Conservation (phyloP, 2,329 filamentous ascomycete genomes). For the Massarina eburnea region DNA sequence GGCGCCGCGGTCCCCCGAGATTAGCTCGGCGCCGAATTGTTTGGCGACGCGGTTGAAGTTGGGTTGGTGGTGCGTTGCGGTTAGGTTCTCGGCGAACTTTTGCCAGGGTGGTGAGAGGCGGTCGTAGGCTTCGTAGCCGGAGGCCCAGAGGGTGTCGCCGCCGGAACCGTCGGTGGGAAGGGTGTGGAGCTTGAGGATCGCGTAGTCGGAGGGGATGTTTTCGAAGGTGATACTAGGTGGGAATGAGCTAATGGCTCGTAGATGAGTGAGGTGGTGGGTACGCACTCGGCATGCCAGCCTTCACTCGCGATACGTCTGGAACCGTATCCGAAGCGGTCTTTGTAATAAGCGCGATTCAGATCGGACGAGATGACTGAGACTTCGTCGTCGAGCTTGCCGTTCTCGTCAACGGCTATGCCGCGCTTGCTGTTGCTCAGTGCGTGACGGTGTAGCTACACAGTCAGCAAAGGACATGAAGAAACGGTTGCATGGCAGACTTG, state of each 20-base stretch:
- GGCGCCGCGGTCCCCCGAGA: slow-evolving; percentile 21
- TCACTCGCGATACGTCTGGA: slow-evolving; percentile 5
- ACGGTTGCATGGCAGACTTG: slow-evolving; percentile 47
- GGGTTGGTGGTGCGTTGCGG: slow-evolving; percentile 25
- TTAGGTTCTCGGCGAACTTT: slow-evolving; percentile 25
- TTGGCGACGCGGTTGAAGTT: slow-evolving; percentile 19
- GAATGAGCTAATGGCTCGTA: slow-evolving; percentile 20
- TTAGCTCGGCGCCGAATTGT: slow-evolving; percentile 9
- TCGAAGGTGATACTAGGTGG: slow-evolving; percentile 65
- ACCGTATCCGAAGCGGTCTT: slow-evolving; percentile 37
- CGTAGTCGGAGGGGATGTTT: slow-evolving; percentile 50
- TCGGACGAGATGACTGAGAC: slow-evolving; percentile 54
- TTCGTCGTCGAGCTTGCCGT: slow-evolving; percentile 51
- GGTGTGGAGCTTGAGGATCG: slow-evolving; percentile 21
- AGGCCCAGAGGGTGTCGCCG: slow-evolving; percentile 48
- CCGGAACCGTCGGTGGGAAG: slow-evolving; percentile 27
- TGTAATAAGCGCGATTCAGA: slow-evolving; percentile 11
- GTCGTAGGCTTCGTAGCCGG: slow-evolving; percentile 45
- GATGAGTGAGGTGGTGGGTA: slow-evolving; percentile 22
- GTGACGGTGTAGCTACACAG: slow-evolving; percentile 47
- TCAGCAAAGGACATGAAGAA: neutral
- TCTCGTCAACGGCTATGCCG: slow-evolving; percentile 48
- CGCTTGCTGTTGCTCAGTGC: slow-evolving; percentile 52
- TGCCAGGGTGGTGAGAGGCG: slow-evolving; percentile 29
- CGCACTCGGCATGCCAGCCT: slow-evolving; percentile 18